Base-by-base conservation (phyloP, 495 filamentous ascomycete genomes). In the Daldinia loculata region DNA sequence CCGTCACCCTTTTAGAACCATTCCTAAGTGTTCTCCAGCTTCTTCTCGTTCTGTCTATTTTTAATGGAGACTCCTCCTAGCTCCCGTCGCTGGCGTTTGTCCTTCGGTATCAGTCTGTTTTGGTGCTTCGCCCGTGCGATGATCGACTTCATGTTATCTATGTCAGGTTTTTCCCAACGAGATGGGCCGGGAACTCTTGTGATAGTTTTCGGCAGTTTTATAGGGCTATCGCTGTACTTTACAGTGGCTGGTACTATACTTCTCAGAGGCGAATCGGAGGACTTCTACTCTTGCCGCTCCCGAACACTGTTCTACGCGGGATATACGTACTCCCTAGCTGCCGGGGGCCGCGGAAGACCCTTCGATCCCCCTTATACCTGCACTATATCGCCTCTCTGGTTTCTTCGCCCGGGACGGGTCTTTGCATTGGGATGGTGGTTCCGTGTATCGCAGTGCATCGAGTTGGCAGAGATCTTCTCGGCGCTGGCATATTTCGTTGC, bases 401-500 rank as follows among this genome's bases (percentile, higher is more conserved):
- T 48, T 11, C 43, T 48, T 11, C 17, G 43, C 17, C 43, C 19
- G 43, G 43, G 19, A 48, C 43, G 2, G 43, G 43, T 17, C 39
- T 48, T 22, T 9, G 19, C 43, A 11, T 2, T 9, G 9, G 19
- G 9, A 48, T 53, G 51, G 51, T 53, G 24, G 51, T 15, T 15
- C 53, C 17, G 53, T 30, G 17, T 2, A 6, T 17, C 30, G 7
- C 24, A 12, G 43, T 32, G 11, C 29, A 26, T 43, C 22, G 58
- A 69, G 17, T 53, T 61, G 2, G 50, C 66, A 0, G 26, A 48
- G 22, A 8, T 63, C 2, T 53, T 58, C 5, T 41, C 60, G 0
- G 43, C 12, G 26, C 11, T 63, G 12, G 29, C 30, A 24, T 69
- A 63, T 19, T 59, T 60, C 17, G 26, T 58, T 12, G 66, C 66